Evolutionary conservation across 2,329 filamentous ascomycete species (phyloP).

Genomic region (Mycosphaerella arachidis): DNA sequence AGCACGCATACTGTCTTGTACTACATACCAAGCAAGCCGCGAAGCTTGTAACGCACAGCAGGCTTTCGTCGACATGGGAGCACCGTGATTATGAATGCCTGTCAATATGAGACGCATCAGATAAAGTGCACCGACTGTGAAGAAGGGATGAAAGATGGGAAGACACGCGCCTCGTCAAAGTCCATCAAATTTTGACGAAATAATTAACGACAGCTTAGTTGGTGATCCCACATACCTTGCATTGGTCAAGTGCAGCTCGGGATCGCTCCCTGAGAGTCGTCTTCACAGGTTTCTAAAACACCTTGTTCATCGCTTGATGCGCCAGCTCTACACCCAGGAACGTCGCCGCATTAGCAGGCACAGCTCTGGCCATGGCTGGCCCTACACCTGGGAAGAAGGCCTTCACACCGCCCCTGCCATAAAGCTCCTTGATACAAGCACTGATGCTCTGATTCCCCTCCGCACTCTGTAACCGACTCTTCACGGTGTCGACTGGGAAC

Average conservation of each 20-base stretch:
- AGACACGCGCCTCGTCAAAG: not conserved
- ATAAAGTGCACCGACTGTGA: not conserved
- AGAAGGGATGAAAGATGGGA: not conserved
- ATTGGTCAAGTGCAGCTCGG: not conserved
- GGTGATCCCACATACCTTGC: not conserved
- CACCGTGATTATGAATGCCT: too few species aligned
- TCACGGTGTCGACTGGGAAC: conserved; percentile 96
- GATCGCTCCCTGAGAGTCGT: too few species aligned
- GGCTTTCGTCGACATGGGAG: too few species aligned
- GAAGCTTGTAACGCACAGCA: too few species aligned
- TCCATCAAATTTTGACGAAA: not conserved
- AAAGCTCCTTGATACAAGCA: conserved; percentile 76
- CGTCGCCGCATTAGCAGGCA: conserved; percentile 93
- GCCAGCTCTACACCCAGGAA: conserved; percentile 83
- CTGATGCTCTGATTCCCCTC: conserved; percentile 78
- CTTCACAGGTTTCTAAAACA: conserved; percentile 46
- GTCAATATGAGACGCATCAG: not conserved
- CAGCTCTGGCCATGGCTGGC: conserved; percentile 84
- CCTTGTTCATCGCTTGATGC: conserved; percentile 75
- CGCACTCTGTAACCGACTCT: conserved; percentile 86
- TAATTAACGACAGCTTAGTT: not conserved
- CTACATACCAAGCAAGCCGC: too few species aligned
- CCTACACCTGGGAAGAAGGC: conserved; percentile 98
- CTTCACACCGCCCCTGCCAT: conserved; percentile 73
- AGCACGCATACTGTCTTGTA: not conserved